Percentiles rank a stretch among this genome's conserved stretches.
Evolutionary conservation across 1,284 basidiomycete species (phyloP).

Genomic region (Leccinum huronense): DNA sequence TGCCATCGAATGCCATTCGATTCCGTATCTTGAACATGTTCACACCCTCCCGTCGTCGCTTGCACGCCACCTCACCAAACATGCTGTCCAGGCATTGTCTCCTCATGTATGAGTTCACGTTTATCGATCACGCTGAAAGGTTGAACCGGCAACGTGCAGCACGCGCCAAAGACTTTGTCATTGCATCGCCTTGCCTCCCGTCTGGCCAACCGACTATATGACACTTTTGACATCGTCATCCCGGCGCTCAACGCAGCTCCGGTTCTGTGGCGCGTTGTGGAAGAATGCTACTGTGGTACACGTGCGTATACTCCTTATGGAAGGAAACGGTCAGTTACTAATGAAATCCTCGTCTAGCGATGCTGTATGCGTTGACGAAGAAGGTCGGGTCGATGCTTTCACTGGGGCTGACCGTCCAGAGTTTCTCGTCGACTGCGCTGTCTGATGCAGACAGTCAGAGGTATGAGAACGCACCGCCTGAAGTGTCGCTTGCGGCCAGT

Average conservation of each 20-base stretch:
- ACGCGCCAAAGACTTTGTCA: slow-evolving; percentile 55
- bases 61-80: slow-evolving; percentile 67
- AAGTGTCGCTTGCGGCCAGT: slow-evolving; percentile 65
- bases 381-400: slow-evolving; percentile 55
- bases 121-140: slow-evolving; percentile 13
- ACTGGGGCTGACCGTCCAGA: slow-evolving; percentile 60
- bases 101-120: slow-evolving; percentile 50
- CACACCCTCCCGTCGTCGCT: slow-evolving; percentile 65
- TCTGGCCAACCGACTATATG: slow-evolving; percentile 56
- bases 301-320: slow-evolving; percentile 52
- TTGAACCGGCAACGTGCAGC: slow-evolving; percentile 40
- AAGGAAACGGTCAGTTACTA: slow-evolving; percentile 1
- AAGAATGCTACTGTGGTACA: slow-evolving; percentile 64
- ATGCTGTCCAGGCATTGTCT: slow-evolving; percentile 62
- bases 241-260: slow-evolving; percentile 81
- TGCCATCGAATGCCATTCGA: slow-evolving; percentile 65
- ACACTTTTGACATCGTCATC: slow-evolving; percentile 57
- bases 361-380: slow-evolving; percentile 63
- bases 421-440: slow-evolving; percentile 48
- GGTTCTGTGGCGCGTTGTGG: slow-evolving; percentile 76
- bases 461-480: slow-evolving; percentile 69
- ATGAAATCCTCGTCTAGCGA: slow-evolving; percentile 42
- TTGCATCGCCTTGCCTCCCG: slow-evolving; percentile 65
- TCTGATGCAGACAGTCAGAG: slow-evolving; percentile 48
- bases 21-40: slow-evolving; percentile 82